These are phyloP conservation scores for Phyllosticta citrichinensis DNA, from an alignment of 2,329 filamentous ascomycete species.

Conservation along the genomic window DNA sequence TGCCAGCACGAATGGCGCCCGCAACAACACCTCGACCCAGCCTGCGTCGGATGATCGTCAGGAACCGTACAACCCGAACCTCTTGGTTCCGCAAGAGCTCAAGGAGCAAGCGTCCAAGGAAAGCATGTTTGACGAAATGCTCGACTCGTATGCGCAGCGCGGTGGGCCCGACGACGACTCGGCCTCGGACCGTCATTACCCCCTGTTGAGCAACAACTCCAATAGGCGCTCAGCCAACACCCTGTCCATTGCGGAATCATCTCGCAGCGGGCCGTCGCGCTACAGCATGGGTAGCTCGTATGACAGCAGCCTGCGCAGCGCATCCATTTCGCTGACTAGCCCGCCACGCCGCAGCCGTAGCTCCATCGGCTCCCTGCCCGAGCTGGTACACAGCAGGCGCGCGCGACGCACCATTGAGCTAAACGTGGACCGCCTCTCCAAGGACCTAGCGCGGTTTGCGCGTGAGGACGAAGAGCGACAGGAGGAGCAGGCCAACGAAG, in stretches of 20 bases:
- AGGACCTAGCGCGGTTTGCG: constrained; percentile 21
- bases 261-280: constrained; percentile 40
- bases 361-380: constrained; percentile 29
- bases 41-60: constrained; percentile 14
- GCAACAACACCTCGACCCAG: background rate
- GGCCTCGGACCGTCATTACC: constrained; percentile 37
- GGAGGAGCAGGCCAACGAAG: constrained; percentile 2
- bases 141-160: constrained; percentile 29
- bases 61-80: constrained; percentile 26
- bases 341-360: constrained; percentile 26
- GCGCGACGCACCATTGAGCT: constrained; percentile 23
- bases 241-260: constrained; percentile 30
- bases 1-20: background rate
- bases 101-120: constrained; percentile 24
- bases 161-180: background rate
- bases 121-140: constrained; percentile 27
- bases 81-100: constrained; percentile 25
- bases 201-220: constrained; percentile 30
- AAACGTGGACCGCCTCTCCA: constrained; percentile 23
- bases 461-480: constrained; percentile 16
- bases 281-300: constrained; percentile 47
- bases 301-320: constrained; percentile 44
- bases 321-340: constrained; percentile 24
- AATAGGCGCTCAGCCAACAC: constrained; percentile 11
- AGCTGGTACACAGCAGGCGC: constrained; percentile 27